Conservation (phyloP, 208 protist genomes). For the Crithidia acanthocephali region DNA sequence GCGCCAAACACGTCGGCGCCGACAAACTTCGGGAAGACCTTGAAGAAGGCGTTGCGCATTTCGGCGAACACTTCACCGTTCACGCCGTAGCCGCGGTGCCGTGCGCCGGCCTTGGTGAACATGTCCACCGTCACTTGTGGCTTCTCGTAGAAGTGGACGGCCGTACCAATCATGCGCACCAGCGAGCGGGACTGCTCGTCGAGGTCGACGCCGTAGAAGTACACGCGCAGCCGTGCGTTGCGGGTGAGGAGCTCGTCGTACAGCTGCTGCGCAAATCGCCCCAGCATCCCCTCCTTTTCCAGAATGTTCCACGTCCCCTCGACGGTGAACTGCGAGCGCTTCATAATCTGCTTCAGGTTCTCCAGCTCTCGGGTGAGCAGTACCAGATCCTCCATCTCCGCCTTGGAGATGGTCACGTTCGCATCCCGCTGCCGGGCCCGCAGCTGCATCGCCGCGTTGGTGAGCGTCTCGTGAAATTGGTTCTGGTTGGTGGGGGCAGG, state of each 20-base stretch:
- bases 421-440: constrained; percentile 50
- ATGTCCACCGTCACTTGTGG: constrained; percentile 59
- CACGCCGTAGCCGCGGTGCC: constrained; percentile 73
- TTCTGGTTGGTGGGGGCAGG: constrained; percentile 13
- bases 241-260: constrained; percentile 63
- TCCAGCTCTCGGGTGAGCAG: constrained; percentile 69
- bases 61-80: constrained; percentile 49
- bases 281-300: constrained; percentile 54
- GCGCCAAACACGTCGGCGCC: constrained; percentile 57
- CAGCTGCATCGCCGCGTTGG: constrained; percentile 41
- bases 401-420: constrained; percentile 42
- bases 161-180: constrained; percentile 66
- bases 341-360: constrained; percentile 58
- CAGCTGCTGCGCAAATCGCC: constrained; percentile 59
- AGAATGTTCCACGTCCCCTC: constrained; percentile 71
- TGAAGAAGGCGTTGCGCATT: constrained; percentile 73
- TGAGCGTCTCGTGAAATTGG: constrained; percentile 47
- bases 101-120: constrained; percentile 65
- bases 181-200: constrained; percentile 67
- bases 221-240: constrained; percentile 52
- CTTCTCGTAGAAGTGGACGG: constrained; percentile 74
- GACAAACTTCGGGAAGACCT: constrained; percentile 76
- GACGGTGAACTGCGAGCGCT: constrained; percentile 57
- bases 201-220: constrained; percentile 68
- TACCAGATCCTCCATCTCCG: constrained; percentile 63